Conservation (phyloP, 2,329 filamentous ascomycete genomes). For the Neurospora sp. region DNA sequence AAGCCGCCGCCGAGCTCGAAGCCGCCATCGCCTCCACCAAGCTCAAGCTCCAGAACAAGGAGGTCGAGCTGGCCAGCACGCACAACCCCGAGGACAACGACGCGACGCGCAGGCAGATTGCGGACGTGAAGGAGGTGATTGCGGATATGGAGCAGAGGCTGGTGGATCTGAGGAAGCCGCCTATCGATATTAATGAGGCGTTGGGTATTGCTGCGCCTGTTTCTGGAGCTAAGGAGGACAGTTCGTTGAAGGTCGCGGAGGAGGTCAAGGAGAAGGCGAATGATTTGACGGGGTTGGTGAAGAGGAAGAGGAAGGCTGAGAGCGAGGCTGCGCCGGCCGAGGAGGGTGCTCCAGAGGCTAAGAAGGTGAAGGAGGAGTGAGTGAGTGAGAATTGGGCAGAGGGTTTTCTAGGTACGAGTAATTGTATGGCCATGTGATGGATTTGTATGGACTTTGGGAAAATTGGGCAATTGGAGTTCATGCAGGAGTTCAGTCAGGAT, state of each 20-base stretch:
- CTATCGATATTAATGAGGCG: slow-evolving; percentile 46
- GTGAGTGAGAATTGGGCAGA: not conserved
- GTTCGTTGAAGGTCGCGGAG: slow-evolving; percentile 46
- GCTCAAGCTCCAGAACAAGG: slow-evolving; percentile 59
- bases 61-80: slow-evolving; percentile 52
- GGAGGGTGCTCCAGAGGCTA: slow-evolving; percentile 20
- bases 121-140: slow-evolving; percentile 68
- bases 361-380: slow-evolving; percentile 25
- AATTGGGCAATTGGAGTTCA: not conserved
- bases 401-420: not conserved
- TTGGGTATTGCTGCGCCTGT: slow-evolving; percentile 39
- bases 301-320: slow-evolving; percentile 48
- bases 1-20: slow-evolving; percentile 62
- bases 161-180: slow-evolving; percentile 56
- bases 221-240: slow-evolving; percentile 52
- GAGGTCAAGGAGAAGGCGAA: slow-evolving; percentile 66
- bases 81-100: slow-evolving; percentile 60
- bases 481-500: not conserved
- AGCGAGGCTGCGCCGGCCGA: slow-evolving; percentile 15
- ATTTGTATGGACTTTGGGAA: not conserved
- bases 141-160: slow-evolving; percentile 71
- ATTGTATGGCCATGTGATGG: not conserved
- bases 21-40: slow-evolving; percentile 64
- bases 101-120: slow-evolving; percentile 49
- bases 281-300: slow-evolving; percentile 64